These are phyloP conservation scores for Sugiyamaella pinicola DNA, from an alignment of 1,139 yeast genomes.

Conservation along the genomic window DNA sequence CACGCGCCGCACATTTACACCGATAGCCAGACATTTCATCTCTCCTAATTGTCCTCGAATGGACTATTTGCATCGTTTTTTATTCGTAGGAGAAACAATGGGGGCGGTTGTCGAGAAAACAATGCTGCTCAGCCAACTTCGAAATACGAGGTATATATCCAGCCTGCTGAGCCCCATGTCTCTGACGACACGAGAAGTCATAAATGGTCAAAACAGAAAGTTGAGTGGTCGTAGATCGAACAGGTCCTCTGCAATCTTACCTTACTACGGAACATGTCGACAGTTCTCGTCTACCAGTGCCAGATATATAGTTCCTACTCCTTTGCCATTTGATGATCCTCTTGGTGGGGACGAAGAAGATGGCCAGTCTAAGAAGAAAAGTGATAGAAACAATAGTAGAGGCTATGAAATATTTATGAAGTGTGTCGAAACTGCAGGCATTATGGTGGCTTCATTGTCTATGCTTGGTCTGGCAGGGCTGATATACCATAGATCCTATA, in stretches of 20 bases:
- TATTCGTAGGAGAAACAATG: too few relatives aligned
- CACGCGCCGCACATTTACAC: not conserved
- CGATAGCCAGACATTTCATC: too few relatives aligned
- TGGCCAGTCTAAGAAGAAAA: not conserved
- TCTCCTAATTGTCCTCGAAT: too few relatives aligned
- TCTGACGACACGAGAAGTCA: not conserved
- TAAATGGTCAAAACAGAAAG: not conserved
- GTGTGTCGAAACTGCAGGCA: conserved; percentile 70
- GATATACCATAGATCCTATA: conserved; percentile 65
- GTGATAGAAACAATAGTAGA: conserved; percentile 2
- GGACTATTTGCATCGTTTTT: too few relatives aligned
- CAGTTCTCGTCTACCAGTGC: conserved; percentile 10
- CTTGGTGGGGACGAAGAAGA: not conserved
- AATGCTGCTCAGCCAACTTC: not conserved
- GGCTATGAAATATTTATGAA: conserved; percentile 47
- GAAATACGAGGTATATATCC: not conserved
- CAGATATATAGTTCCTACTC: conserved; percentile 12
- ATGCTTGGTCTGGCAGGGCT: conserved; percentile 74
- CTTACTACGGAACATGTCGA: not conserved
- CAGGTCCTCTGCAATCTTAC: not conserved
- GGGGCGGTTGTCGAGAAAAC: too few relatives aligned
- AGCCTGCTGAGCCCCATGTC: not conserved
- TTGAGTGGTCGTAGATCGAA: not conserved
- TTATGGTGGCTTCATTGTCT: conserved; percentile 72
- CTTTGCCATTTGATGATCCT: conserved; percentile 17